Base-by-base conservation (phyloP, 805 yeast species). In the Pichia kluyveri region DNA sequence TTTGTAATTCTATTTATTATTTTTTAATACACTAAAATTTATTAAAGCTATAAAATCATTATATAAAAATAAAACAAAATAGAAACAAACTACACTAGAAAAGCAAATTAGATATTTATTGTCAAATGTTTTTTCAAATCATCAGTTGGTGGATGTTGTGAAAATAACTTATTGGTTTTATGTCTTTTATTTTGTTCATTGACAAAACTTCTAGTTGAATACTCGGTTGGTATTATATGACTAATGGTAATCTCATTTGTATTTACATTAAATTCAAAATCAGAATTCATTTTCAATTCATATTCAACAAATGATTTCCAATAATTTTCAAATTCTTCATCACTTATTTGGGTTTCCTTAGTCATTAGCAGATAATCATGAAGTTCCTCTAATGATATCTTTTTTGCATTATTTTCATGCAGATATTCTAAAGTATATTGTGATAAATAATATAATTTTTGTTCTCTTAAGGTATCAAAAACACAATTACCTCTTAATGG, bases 401-500 rank as follows among this genome's bases (percentile, higher is more conserved):
- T 69, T 50, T 73, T 71, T 0, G 95, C 96, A 57, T 86, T 80
- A 53, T 81, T 76, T 19, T 77, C 70, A 50, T 91, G 74, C 56
- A 90, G 69, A 45, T 83, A 63, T 51, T 79, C 81, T 48, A 84
- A 68, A 1, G 89, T 79, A 54, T 82, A 82, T 46, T 78, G 75
- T 14, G 82, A 76, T 68, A 89, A 76, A 45, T 79, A 78, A 43
- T 75, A 76, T 34, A 84, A 73, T 56, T 82, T 75, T 54, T 84
- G 82, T 38, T 83, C 81, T 62, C 79, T 82, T 56, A 77, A 76
- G 36, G 81, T 77, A 61, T 91, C 96, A 34, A 83, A 82, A 15
- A 81, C 72, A 69, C 98, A 91, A 38, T 63, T 62, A 23, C 83
- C 86, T 43, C 78, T 61, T 4, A 80, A 57, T 11, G 93, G 86